Percentiles rank a stretch among this genome's conserved stretches.
phyloP scores from a whole-genome alignment of 306 rosid genomes.

The Myrica gale region DNA sequence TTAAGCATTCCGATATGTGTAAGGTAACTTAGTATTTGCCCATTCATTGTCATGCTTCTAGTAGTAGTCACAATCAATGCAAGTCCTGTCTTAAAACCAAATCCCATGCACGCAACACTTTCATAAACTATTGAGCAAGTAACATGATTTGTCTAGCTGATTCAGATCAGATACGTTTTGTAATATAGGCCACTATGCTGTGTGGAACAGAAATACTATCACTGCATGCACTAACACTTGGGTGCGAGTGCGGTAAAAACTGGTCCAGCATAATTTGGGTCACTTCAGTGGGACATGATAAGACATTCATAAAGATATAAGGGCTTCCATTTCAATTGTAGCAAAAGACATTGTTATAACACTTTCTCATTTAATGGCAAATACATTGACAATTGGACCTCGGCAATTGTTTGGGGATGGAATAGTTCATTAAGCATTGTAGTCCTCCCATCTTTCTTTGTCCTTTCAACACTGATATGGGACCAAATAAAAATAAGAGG shows the following conservation, averaged over 20 bases:
- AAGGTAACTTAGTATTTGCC: background rate
- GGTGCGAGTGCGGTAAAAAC: background rate
- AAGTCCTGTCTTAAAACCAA: background rate
- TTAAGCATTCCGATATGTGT: background rate
- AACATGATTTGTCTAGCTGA: background rate
- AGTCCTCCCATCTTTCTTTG: conserved; percentile 8
- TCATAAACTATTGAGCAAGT: background rate
- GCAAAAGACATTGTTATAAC: background rate
- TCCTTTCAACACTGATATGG: conserved; percentile 14
- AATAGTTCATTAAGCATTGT: background rate
- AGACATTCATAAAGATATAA: background rate
- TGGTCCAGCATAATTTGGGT: background rate
- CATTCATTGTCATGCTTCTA: background rate
- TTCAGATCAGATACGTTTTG: background rate
- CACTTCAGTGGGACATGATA: background rate
- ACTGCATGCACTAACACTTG: background rate
- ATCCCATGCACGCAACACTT: background rate
- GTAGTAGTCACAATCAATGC: background rate
- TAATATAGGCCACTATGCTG: background rate
- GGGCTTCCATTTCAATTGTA: background rate
- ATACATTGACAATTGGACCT: background rate
- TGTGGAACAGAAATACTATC: background rate
- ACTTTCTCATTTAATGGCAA: background rate
- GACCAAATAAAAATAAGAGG: conserved; percentile 9
- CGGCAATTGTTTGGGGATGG: background rate